Evolutionary conservation across 2,329 filamentous ascomycete species (phyloP), one percentile per base, ranked within the genome.

Genomic region (Aspergillus puulaauensis): DNA sequence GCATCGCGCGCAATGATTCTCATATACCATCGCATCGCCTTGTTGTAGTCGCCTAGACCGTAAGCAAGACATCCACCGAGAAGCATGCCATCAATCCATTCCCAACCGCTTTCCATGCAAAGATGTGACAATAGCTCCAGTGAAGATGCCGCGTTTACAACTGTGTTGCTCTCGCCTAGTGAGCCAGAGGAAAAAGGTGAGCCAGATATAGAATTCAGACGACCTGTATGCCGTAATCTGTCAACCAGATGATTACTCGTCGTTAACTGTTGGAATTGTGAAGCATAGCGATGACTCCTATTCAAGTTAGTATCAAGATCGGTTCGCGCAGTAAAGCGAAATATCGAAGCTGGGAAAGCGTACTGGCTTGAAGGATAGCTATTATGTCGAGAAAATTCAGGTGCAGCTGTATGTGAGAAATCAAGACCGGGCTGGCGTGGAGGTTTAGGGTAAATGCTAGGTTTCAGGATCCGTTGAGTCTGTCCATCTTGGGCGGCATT

Each of bases 61-160:
- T 98, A 98, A 50, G 93, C 89, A 57, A 99, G 80, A 75, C 95
- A 98, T 2, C 95, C 95, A 40, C 90, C 91, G 6, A 98, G 80
- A 40, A 98, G 80, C 80, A 98, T 93, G 2, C 95, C 95, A 70
- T 98, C 93, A 53, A 92, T 84, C 95, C 95, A 99, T 66, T 86
- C 84, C 90, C 91, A 95, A 9, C 82, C 83, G 67, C 88, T 91
- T 71, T 93, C 88, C 66, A 90, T 86, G 70, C 91, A 96, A 6
- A 96, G 77, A 62, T 81, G 85, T 15, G 85, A 86, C 19, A 96
- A 80, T 67, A 91, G 85, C 39, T 90, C 85, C 19, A 96, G 75
- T 2, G 90, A 89, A 6, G 83, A 79, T 47, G 81, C 83, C 8
- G 91, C 91, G 62, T 82, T 84, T 54, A 80, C 73, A 21, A 82